Evolutionary conservation across 202 grass and related monocot species (phyloP).

Genomic region (Carex arenaria): DNA sequence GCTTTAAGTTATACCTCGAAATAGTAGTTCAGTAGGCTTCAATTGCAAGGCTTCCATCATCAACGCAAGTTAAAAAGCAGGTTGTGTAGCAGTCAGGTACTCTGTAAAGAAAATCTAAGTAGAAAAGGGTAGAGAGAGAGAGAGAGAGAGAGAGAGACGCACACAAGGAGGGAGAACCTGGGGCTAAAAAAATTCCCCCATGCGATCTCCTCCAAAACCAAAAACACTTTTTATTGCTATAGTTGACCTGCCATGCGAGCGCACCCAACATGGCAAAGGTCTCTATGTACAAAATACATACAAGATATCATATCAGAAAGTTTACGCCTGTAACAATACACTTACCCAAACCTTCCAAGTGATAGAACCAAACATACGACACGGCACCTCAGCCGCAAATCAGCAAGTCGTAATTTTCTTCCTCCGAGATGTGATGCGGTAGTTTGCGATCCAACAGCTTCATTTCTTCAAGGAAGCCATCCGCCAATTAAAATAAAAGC

Average conservation of each 20-base stretch:
- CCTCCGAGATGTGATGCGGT: not conserved
- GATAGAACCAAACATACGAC: not conserved
- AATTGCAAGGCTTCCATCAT: not conserved
- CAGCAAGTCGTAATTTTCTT: not conserved
- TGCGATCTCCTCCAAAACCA: slow-evolving; percentile 20
- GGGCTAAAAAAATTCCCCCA: slow-evolving; percentile 15
- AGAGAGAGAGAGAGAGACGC: not conserved
- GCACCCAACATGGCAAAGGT: slow-evolving; percentile 30
- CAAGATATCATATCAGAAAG: slow-evolving; percentile 19
- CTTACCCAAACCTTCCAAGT: slow-evolving; percentile 11
- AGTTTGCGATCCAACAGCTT: not conserved
- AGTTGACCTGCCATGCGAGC: slow-evolving; percentile 24
- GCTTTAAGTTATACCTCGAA: not conserved
- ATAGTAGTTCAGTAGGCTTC: slow-evolving; percentile 4
- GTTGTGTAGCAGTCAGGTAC: not conserved
- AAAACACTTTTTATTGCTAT: slow-evolving; percentile 6
- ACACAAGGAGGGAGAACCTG: slow-evolving; percentile 6
- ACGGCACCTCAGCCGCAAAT: not conserved
- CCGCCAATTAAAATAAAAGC: not conserved
- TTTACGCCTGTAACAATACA: not conserved
- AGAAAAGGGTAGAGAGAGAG: not conserved
- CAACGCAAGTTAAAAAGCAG: not conserved
- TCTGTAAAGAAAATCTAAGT: not conserved
- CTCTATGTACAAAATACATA: slow-evolving; percentile 10
- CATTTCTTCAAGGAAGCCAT: not conserved